phyloP scores from a whole-genome alignment of 495 filamentous ascomycete genomes.

The Podospora conica region DNA sequence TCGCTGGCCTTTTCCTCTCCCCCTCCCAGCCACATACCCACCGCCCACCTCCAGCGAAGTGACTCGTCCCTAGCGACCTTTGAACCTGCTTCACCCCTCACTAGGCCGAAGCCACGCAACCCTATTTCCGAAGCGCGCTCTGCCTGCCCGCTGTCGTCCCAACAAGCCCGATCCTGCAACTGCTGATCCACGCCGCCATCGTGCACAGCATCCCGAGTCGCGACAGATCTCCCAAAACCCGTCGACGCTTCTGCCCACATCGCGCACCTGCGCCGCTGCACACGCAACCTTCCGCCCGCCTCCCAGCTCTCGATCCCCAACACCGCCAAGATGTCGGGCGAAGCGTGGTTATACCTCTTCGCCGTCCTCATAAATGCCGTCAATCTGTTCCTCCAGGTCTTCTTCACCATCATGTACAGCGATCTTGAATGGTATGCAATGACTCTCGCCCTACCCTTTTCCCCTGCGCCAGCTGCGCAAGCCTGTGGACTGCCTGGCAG shows the following conservation, averaged over 20 bases:
- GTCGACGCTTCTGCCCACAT: constrained; percentile 3
- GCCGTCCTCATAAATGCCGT: constrained; percentile 99
- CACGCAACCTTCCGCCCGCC: neutral
- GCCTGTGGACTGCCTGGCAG: neutral
- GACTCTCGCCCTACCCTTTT: neutral
- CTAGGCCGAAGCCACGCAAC: constrained; percentile 1
- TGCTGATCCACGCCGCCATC: neutral
- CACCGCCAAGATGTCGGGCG: constrained; percentile 80
- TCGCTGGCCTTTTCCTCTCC: constrained; percentile 7
- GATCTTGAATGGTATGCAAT: constrained; percentile 92
- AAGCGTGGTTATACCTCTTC: constrained; percentile 98
- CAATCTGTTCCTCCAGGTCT: constrained; percentile 99
- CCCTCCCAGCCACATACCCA: constrained; percentile 11
- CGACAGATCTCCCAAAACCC: neutral
- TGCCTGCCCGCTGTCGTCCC: neutral
- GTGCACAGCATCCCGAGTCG: constrained; percentile 3
- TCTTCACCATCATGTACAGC: constrained; percentile 99
- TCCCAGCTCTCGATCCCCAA: neutral
- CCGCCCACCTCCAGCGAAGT: neutral
- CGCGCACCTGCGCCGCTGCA: neutral
- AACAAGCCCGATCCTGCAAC: neutral
- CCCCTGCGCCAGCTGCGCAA: neutral
- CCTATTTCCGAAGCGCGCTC: neutral
- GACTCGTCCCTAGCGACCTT: neutral
- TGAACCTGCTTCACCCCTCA: neutral